Conservation (phyloP, 345 rosid species). For the Melastoma malabathricum region DNA sequence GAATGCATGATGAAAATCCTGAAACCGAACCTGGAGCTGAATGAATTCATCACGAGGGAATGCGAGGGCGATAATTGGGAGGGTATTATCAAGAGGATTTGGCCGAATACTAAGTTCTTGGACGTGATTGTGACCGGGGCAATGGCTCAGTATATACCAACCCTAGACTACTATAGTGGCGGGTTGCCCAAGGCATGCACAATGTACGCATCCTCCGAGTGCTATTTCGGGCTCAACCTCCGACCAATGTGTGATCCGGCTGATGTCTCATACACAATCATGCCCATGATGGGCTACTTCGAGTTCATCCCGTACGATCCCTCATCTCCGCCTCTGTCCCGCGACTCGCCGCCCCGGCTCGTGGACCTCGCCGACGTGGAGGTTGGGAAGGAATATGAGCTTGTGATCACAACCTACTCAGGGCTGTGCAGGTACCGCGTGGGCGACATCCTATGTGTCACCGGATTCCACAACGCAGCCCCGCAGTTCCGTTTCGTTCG, state of each 20-base stretch:
- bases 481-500: slow-evolving; percentile 25
- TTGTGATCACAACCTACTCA: slow-evolving; percentile 27
- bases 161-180: slow-evolving; percentile 23
- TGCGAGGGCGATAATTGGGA: slow-evolving; percentile 20
- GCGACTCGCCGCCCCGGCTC: slow-evolving; percentile 14
- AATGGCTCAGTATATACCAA: slow-evolving; percentile 32
- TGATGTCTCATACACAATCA: slow-evolving; percentile 29
- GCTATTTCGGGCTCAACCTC: slow-evolving; percentile 28
- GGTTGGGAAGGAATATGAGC: slow-evolving; percentile 27
- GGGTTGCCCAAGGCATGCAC: slow-evolving; percentile 26
- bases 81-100: slow-evolving; percentile 22
- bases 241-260: slow-evolving; percentile 26
- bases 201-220: slow-evolving; percentile 34
- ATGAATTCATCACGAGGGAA: slow-evolving; percentile 14
- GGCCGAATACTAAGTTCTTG: slow-evolving; percentile 30
- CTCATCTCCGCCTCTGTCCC: background rate
- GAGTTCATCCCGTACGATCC: slow-evolving; percentile 22
- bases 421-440: slow-evolving; percentile 28
- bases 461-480: slow-evolving; percentile 27
- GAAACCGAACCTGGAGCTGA: slow-evolving; percentile 15
- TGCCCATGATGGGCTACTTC: slow-evolving; percentile 36
- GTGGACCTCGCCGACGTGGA: slow-evolving; percentile 25
- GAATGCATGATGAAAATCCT: slow-evolving; percentile 13
- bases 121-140: slow-evolving; percentile 36
- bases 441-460: slow-evolving; percentile 25